Evolutionary conservation across 805 yeast genomes (phyloP).

Genomic region (Starmerella khaoyaiensis): DNA sequence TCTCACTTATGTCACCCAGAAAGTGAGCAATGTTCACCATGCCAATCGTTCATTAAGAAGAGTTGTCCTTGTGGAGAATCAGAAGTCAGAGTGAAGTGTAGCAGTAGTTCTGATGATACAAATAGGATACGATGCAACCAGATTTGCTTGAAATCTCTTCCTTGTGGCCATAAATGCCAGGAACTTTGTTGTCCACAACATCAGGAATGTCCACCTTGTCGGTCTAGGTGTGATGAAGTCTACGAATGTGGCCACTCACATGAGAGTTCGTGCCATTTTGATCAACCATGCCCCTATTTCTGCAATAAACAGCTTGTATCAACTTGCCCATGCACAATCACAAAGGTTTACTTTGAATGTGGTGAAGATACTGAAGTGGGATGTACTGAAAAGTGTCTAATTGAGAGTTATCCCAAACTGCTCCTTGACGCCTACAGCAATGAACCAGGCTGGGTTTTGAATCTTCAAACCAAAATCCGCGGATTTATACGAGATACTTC

Average conservation of each 20-base stretch:
- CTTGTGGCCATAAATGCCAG: slow-evolving; percentile 14
- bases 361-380: slow-evolving; percentile 31
- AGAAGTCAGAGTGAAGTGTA: slow-evolving; percentile 1
- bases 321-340: slow-evolving; percentile 53
- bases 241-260: slow-evolving; percentile 12
- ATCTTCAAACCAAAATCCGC: slow-evolving; percentile 42
- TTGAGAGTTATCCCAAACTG: slow-evolving; percentile 24
- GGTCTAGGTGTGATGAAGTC: not conserved
- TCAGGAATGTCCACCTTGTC: slow-evolving; percentile 10
- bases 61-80: slow-evolving; percentile 49
- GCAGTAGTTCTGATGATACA: not conserved
- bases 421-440: slow-evolving; percentile 34
- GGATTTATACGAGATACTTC: slow-evolving; percentile 34
- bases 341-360: slow-evolving; percentile 43
- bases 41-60: slow-evolving; percentile 32
- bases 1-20: slow-evolving; percentile 20
- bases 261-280: slow-evolving; percentile 36
- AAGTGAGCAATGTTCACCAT: slow-evolving; percentile 15
- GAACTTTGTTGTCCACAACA: slow-evolving; percentile 7
- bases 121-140: slow-evolving; percentile 1
- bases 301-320: slow-evolving; percentile 37
- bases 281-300: slow-evolving; percentile 38
- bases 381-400: slow-evolving; percentile 51
- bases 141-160: slow-evolving; percentile 2
- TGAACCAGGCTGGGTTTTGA: slow-evolving; percentile 52